These are phyloP conservation scores for Pseudogymnoascus sp. DNA, from an alignment of 2,329 filamentous ascomycete species.

Conservation along the genomic window DNA sequence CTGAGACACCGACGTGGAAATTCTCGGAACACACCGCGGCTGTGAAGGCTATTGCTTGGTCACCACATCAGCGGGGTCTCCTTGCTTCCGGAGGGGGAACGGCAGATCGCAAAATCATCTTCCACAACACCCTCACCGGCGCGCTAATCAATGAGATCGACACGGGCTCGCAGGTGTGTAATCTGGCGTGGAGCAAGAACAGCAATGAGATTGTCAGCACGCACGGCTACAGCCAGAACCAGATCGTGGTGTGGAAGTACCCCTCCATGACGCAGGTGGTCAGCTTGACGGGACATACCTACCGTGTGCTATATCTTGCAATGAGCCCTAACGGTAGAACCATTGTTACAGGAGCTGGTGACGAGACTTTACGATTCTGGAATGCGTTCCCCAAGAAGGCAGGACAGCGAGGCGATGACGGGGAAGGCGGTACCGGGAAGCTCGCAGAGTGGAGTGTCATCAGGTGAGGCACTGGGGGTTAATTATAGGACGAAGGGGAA, in stretches of 20 bases:
- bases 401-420: slow-evolving; percentile 59
- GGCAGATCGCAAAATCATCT: slow-evolving; percentile 91
- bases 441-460: slow-evolving; percentile 80
- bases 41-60: slow-evolving; percentile 97
- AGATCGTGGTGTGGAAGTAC: slow-evolving; percentile 99
- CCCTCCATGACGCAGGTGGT: slow-evolving; percentile 96
- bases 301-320: slow-evolving; percentile 87
- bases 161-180: slow-evolving; percentile 97
- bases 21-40: slow-evolving; percentile 93
- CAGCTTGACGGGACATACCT: slow-evolving; percentile 91
- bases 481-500: background rate
- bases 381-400: slow-evolving; percentile 84
- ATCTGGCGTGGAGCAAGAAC: slow-evolving; percentile 93
- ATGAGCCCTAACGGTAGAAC: slow-evolving; percentile 95
- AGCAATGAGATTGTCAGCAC: slow-evolving; percentile 96
- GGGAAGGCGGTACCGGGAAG: slow-evolving; percentile 50
- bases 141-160: slow-evolving; percentile 79
- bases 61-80: slow-evolving; percentile 86
- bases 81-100: slow-evolving; percentile 95
- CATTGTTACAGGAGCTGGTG: slow-evolving; percentile 90
- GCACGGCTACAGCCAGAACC: slow-evolving; percentile 95
- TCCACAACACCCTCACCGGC: slow-evolving; percentile 91
- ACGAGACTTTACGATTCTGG: slow-evolving; percentile 96
- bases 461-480: slow-evolving; percentile 39
- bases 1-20: slow-evolving; percentile 85